Conservation (phyloP, 306 rosid genomes). For the Citrullus mucosospermus region DNA sequence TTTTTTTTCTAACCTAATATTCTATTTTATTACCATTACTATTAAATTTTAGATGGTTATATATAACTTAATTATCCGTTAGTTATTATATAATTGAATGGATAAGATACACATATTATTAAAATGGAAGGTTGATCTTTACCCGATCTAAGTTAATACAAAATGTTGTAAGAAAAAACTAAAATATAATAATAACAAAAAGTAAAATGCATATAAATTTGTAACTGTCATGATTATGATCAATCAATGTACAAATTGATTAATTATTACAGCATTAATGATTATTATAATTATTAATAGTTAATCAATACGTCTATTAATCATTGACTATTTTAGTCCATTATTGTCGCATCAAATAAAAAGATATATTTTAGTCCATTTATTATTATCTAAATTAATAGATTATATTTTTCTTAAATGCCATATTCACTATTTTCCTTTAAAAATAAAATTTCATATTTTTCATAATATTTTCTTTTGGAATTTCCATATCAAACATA, state of each 20-base stretch:
- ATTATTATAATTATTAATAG: background rate
- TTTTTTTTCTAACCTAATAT: too few species aligned
- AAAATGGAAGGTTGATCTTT: too few species aligned
- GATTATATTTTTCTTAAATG: background rate
- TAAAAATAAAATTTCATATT: background rate
- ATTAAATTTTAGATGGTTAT: too few species aligned
- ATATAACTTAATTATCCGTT: too few species aligned
- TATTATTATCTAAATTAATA: background rate
- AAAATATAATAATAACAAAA: background rate
- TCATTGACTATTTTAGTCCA: background rate
- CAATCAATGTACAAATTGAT: background rate
- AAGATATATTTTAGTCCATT: too few species aligned
- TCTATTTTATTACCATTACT: too few species aligned
- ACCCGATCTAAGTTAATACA: too few species aligned
- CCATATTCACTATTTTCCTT: background rate
- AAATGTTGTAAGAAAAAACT: background rate
- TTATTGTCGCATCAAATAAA: background rate
- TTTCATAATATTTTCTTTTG: background rate
- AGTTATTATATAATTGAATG: too few species aligned
- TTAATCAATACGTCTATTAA: background rate
- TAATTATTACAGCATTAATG: background rate
- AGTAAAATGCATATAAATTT: background rate
- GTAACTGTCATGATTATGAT: background rate
- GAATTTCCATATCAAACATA: too few species aligned
- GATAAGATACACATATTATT: too few species aligned